A percentile compares a stretch with the other conserved stretches of the same genome.
Conservation (phyloP, 2,329 filamentous ascomycete species). For the Phialophora chinensis region DNA sequence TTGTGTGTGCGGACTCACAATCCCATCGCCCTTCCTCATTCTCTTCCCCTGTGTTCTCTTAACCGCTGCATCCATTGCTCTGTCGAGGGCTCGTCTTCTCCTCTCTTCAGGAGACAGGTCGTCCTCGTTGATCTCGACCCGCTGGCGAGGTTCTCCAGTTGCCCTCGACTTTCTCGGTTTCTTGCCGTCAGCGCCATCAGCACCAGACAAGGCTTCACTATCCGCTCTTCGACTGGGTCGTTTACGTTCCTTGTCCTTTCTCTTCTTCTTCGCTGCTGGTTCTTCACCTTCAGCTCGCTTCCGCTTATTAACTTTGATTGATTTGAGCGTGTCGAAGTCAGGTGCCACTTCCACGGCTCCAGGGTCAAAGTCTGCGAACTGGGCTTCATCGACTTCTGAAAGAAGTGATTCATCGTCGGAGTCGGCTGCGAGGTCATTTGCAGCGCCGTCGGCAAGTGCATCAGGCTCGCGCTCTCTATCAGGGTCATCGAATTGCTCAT, state of each 20-base stretch:
- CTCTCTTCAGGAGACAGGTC: conserved; percentile 73
- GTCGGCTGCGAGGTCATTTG: conserved; percentile 40
- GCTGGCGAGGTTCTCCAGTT: conserved; percentile 55
- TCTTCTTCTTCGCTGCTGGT: conserved; percentile 73
- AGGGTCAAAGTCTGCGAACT: conserved; percentile 69
- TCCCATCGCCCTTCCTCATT: conserved; percentile 78
- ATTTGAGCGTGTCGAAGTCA: conserved; percentile 65
- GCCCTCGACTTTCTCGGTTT: conserved; percentile 58
- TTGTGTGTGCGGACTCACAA: conserved; percentile 62
- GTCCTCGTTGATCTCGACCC: conserved; percentile 74
- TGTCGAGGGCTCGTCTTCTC: conserved; percentile 80
- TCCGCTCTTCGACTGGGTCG: conserved; percentile 65
- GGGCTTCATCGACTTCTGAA: conserved; percentile 68
- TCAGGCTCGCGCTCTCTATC: conserved; percentile 28
- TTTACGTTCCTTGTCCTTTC: conserved; percentile 61
- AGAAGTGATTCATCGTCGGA: conserved; percentile 67
- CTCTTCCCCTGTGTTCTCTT: conserved; percentile 76
- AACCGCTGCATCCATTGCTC: conserved; percentile 84
- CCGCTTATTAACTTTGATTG: conserved; percentile 68
- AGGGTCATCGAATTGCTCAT: conserved; percentile 35
- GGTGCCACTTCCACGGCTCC: conserved; percentile 65
- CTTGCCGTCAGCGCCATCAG: conserved; percentile 61
- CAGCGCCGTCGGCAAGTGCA: conserved; percentile 45
- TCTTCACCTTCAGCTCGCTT: conserved; percentile 68
- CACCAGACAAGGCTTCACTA: conserved; percentile 58